Base-by-base conservation (phyloP, 2,329 filamentous ascomycete species). In the Thelonectria olida region DNA sequence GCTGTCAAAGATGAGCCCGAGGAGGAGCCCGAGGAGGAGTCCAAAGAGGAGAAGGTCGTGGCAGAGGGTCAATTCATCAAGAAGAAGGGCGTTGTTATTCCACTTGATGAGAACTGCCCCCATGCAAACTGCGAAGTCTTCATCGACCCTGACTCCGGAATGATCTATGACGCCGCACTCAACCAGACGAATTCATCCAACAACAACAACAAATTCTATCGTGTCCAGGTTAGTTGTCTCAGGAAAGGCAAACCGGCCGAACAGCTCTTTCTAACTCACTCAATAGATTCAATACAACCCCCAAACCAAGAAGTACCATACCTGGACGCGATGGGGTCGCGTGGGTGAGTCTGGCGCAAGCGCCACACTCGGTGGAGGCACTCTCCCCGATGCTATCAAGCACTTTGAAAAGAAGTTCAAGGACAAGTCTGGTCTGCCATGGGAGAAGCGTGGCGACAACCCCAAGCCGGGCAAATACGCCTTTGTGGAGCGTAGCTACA, bases 161-260 rank as follows among this genome's bases (percentile, higher is more conserved):
- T 90, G 56, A 92, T 95, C 48, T 95, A 87, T 74, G 92, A 96
- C 72, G 92, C 91, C 0, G 88, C 90, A 0, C 80, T 96, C 45
- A 96, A 94, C 67, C 90, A 94, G 73, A 91, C 92, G 10, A 91
- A 93, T 67, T 81, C 91, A 0, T 78, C 81, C 0, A 77, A 83
- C 47, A 96, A 95, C 72, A 91, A 91, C 76, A 95, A 96, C 76
- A 96, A 96, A 67, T 95, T 94, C 74, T 95, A 94, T 72, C 86
- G 87, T 25, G 75, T 93, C 25, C 91, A 95, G 80, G 80, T 92
- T 63, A 71, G 74, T 67, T 27, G 19, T 10, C 17, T 36, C 12
- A 12, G 5, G 15, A 15, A 44, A 25, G n/a, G n/a, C n/a, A 34
- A 19, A 6, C 55, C 25, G 38, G 7, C 4, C 13, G 9, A 6